Conservation (phyloP, 306 rosid species). For the Rubus idaeus region DNA sequence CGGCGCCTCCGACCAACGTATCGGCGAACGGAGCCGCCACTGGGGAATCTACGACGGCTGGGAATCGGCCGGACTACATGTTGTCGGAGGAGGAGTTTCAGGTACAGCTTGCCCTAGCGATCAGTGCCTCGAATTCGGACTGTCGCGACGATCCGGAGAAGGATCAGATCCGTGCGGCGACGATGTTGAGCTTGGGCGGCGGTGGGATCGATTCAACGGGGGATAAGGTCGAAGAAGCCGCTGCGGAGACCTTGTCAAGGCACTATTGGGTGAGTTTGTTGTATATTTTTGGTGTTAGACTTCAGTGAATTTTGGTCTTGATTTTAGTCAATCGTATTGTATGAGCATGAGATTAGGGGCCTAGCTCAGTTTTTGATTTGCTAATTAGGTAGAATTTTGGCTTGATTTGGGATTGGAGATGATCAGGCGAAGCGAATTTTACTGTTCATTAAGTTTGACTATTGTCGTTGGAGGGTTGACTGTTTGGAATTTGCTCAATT, state of each 20-base stretch:
- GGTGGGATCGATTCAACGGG: conserved; percentile 46
- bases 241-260: conserved; percentile 69
- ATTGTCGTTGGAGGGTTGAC: conserved; percentile 10
- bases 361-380: background rate
- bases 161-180: conserved; percentile 91
- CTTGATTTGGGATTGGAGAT: conserved; percentile 12
- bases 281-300: conserved; percentile 6
- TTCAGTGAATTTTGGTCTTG: conserved; percentile 7
- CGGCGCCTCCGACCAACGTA: conserved; percentile 19
- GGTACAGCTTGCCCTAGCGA: conserved; percentile 96
- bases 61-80: conserved; percentile 64
- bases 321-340: conserved; percentile 16
- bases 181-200: conserved; percentile 78
- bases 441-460: conserved; percentile 7
- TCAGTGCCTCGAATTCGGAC: conserved; percentile 96
- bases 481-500: background rate
- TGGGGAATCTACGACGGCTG: conserved; percentile 22
- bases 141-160: conserved; percentile 78
- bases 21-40: conserved; percentile 15
- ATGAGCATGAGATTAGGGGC: conserved; percentile 22
- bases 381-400: background rate
- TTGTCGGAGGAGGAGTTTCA: conserved; percentile 96
- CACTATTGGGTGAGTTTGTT: conserved; percentile 88
- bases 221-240: conserved; percentile 49
- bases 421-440: conserved; percentile 5